Conservation (phyloP, 129 eudicot species). For the Scalesia atractyloides region DNA sequence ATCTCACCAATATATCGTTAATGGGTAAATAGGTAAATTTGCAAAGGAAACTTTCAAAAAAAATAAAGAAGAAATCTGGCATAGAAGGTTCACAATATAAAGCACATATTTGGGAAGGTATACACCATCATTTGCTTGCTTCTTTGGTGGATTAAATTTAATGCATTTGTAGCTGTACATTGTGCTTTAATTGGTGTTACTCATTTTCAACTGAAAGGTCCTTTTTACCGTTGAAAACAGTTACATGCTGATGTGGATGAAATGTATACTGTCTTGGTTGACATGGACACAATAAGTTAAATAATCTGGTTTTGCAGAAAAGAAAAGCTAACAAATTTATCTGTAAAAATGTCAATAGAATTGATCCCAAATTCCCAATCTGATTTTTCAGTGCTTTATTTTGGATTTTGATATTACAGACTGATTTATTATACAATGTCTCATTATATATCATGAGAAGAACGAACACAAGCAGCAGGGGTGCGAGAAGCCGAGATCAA, state of each 20-base stretch:
- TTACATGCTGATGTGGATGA: neutral
- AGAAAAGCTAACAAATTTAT: neutral
- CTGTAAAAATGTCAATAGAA: neutral
- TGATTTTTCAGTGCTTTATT: neutral
- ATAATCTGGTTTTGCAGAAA: neutral
- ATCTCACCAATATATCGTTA: slow-evolving; percentile 1
- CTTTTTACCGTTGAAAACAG: neutral
- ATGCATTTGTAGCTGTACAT: too few relatives aligned
- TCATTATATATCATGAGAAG: slow-evolving; percentile 13
- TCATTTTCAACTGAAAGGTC: neutral
- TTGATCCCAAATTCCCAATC: slow-evolving; percentile 28
- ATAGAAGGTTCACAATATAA: neutral
- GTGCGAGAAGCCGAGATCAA: neutral
- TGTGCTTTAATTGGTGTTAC: too few relatives aligned
- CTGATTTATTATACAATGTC: slow-evolving; percentile 7
- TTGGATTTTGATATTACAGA: neutral
- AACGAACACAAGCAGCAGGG: neutral
- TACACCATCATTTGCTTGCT: slow-evolving; percentile 10
- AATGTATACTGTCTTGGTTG: neutral
- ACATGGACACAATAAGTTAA: neutral
- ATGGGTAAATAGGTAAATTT: neutral
- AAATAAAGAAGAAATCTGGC: neutral
- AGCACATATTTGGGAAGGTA: neutral
- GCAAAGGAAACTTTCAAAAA: neutral
- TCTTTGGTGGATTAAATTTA: neutral